Evolutionary conservation across 2,329 filamentous ascomycete species (phyloP).

Genomic region (Cladorrhinum sp.): DNA sequence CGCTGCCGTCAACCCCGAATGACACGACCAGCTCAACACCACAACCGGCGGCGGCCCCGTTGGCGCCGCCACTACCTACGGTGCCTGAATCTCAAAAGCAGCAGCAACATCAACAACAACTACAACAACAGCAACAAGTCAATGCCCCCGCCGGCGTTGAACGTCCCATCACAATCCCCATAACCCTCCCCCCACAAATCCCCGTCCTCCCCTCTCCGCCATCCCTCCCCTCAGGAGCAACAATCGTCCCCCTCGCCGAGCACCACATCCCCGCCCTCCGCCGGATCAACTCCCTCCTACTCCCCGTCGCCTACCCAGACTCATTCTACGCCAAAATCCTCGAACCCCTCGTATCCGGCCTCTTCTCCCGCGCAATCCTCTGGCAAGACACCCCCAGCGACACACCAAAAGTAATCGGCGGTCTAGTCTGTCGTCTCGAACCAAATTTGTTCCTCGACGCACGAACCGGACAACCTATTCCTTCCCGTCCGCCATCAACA

Average conservation of each 20-base stretch:
- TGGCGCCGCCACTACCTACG: conserved; percentile 20
- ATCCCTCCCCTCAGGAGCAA: conserved; percentile 46
- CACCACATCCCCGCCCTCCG: conserved; percentile 57
- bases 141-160: conserved; percentile 1
- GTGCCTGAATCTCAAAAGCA: conserved; percentile 18
- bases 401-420: conserved; percentile 55
- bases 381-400: conserved; percentile 45
- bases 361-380: conserved; percentile 59
- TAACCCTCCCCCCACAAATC: conserved; percentile 22
- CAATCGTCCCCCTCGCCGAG: conserved; percentile 49
- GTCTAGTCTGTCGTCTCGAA: conserved; percentile 61
- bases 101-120: too few species aligned
- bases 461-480: conserved; percentile 16
- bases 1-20: conserved; percentile 20
- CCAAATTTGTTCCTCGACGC: conserved; percentile 37
- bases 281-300: conserved; percentile 62
- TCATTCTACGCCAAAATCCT: conserved; percentile 58
- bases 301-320: conserved; percentile 62
- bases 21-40: conserved; percentile 25
- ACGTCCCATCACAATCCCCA: conserved; percentile 12
- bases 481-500: conserved; percentile 1
- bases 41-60: conserved; percentile 22
- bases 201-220: conserved; percentile 34
- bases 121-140: background rate
- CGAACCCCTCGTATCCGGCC: conserved; percentile 47